Evolutionary conservation across 31 red algal genomes (phyloP).

Genomic region (Endocladia muricata): DNA sequence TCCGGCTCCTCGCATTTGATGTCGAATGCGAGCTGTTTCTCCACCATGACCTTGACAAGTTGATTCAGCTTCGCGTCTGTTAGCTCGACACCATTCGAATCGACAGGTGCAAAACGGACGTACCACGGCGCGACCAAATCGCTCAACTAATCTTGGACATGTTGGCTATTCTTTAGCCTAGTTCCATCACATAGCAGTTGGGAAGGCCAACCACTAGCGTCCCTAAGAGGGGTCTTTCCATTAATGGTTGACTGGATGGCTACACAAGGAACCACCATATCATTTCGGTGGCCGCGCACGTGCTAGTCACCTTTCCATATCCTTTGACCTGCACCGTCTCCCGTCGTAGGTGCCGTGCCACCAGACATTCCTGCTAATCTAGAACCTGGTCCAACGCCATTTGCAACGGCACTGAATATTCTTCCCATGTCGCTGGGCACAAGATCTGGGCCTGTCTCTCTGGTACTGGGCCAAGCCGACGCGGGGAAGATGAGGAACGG

Average conservation of each 20-base stretch:
- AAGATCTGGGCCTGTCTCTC: no score
- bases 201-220: conserved; percentile 42
- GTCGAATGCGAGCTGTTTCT: conserved; percentile 40
- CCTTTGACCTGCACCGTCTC: not conserved
- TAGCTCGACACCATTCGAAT: conserved; percentile 14
- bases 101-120: conserved; percentile 46
- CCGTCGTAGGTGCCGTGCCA: not conserved
- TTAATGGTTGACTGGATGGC: conserved; percentile 7
- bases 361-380: not conserved
- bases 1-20: conserved; percentile 49
- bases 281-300: conserved; percentile 21
- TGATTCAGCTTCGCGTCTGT: conserved; percentile 17
- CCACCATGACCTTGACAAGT: conserved; percentile 55
- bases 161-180: conserved; percentile 21
- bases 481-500: no score
- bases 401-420: not conserved
- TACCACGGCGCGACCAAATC: conserved; percentile 45
- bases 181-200: conserved; percentile 34
- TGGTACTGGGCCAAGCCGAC: no score
- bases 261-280: conserved; percentile 36
- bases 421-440: no score
- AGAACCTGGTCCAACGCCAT: not conserved
- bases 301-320: conserved; percentile 35
- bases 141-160: conserved; percentile 10
- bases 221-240: not conserved